Base-by-base conservation (phyloP, 2,329 filamentous ascomycete species). In the Harringtonia lauricola region DNA sequence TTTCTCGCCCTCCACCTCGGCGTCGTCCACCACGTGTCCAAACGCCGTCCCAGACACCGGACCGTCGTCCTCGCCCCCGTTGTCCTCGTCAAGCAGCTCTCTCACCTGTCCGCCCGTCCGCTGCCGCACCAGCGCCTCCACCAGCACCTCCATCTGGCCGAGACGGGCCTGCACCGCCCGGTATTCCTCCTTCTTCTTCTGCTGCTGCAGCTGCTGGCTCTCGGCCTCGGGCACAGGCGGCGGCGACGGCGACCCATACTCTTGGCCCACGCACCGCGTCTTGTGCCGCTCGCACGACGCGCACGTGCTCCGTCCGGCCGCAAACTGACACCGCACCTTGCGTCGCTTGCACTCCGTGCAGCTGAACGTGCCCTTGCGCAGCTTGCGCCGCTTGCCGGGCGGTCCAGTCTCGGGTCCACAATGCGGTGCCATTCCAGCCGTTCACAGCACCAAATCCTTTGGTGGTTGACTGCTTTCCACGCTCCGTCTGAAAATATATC, bases 261-360 rank as follows among this genome's bases (percentile, higher is more conserved):
- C 67, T 46, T 75, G 71, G 42, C 67, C 61, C 21, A 71, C 51
- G 43, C 71, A 73, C 26, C 47, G 47, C 1, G 60, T 57, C 0
- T 62, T 59, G 2, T 71, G 62, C 4, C 63, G 53, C 22, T 60
- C 56, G 47, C 72, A 76, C 3, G 61, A 63, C 26, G 64, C 55
- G 43, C 72, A 75, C 2, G 63, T 50, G 29, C 8, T 21, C 21
- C 7, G n/a, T 24, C 5, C 13, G 19, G 18, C n/a, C 9, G 56
- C 53, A 43, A 70, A 68, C 19, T 61, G 62, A 49, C 72, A 76
- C 4, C 62, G 59, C 10, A 68, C 62, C 57, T 76, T 77, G 24
- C 71, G 64, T 38, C 67, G 63, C 55, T 48, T 50, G 43, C 72
- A 76, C 48, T 75, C 71, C 68, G 69, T 75, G 53, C 73, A 76